phyloP scores from a whole-genome alignment of 768 basidiomycete species.

The Lepiota venenata region DNA sequence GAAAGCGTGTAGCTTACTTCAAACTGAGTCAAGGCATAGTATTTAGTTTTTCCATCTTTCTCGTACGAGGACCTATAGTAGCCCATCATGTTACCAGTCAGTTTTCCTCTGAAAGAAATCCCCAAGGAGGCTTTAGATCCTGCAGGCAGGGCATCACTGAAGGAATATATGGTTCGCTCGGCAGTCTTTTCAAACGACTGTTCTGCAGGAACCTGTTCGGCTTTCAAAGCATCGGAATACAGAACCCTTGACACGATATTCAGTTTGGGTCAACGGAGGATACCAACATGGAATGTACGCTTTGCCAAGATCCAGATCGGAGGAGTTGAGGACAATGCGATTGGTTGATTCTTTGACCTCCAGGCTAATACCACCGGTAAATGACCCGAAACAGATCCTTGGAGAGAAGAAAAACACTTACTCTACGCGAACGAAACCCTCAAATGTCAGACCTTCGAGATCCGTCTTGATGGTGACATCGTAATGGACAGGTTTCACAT shows the following conservation, averaged over 20 bases:
- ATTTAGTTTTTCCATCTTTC: conserved; percentile 57
- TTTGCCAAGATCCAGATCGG: conserved; percentile 53
- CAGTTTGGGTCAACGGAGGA: background rate
- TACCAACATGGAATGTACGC: conserved; percentile 30
- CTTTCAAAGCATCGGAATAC: conserved; percentile 50
- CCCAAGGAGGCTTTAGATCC: conserved; percentile 69
- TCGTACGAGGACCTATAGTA: conserved; percentile 75
- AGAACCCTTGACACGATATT: conserved; percentile 32
- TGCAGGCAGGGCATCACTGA: conserved; percentile 57
- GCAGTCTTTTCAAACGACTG: conserved; percentile 52
- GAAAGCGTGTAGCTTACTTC: conserved; percentile 42
- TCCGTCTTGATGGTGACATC: conserved; percentile 80
- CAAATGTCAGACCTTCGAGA: conserved; percentile 70
- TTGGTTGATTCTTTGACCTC: conserved; percentile 61
- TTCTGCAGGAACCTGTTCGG: conserved; percentile 41
- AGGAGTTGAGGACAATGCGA: conserved; percentile 61
- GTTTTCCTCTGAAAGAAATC: conserved; percentile 63
- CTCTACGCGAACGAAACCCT: conserved; percentile 75
- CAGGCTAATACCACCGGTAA: conserved; percentile 38
- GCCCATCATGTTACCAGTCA: conserved; percentile 75
- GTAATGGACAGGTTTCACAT: conserved; percentile 73
- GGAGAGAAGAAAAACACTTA: conserved; percentile 24
- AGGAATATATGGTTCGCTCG: conserved; percentile 63
- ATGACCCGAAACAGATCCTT: background rate
- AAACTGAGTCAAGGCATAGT: conserved; percentile 87